Evolutionary conservation across 164 flowering plant species (phyloP).

Genomic region (Vitis rupestris): DNA sequence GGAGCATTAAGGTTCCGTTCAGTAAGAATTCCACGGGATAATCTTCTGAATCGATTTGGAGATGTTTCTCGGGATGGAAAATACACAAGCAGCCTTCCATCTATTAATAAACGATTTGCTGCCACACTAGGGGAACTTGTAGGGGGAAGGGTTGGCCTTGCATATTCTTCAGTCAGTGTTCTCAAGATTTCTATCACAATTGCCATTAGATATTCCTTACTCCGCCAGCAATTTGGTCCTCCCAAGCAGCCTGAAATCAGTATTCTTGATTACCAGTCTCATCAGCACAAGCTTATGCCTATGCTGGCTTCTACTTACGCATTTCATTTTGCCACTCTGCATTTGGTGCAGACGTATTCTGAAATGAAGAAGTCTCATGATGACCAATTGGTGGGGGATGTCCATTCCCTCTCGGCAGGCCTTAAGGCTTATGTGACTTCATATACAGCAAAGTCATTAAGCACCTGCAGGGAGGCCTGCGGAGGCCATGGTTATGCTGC

Average conservation of each 20-base stretch:
- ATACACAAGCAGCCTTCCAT: slow-evolving; percentile 84
- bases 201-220: slow-evolving; percentile 85
- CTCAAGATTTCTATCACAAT: slow-evolving; percentile 74
- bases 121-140: slow-evolving; percentile 98
- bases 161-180: slow-evolving; percentile 83
- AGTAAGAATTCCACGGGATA: slow-evolving; percentile 94
- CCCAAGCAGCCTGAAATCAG: slow-evolving; percentile 83
- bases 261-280: slow-evolving; percentile 94
- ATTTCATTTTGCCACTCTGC: slow-evolving; percentile 72
- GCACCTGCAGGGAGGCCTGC: slow-evolving; percentile 88
- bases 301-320: slow-evolving; percentile 96
- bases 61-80: slow-evolving; percentile 93
- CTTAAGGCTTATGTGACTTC: slow-evolving; percentile 90
- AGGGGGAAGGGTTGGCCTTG: slow-evolving; percentile 91
- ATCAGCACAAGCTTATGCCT: slow-evolving; percentile 98
- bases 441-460: slow-evolving; percentile 81
- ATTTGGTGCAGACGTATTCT: slow-evolving; percentile 80
- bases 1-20: slow-evolving; percentile 80
- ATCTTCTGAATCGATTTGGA: slow-evolving; percentile 91
- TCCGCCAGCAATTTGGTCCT: slow-evolving; percentile 95
- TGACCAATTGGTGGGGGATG: slow-evolving; percentile 76
- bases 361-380: slow-evolving; percentile 89
- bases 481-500: slow-evolving; percentile 99
- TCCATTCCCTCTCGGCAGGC: slow-evolving; percentile 90
- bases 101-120: slow-evolving; percentile 80